Evolutionary conservation across 2,329 filamentous ascomycete species (phyloP).

Genomic region (Scytalidium lignicola): DNA sequence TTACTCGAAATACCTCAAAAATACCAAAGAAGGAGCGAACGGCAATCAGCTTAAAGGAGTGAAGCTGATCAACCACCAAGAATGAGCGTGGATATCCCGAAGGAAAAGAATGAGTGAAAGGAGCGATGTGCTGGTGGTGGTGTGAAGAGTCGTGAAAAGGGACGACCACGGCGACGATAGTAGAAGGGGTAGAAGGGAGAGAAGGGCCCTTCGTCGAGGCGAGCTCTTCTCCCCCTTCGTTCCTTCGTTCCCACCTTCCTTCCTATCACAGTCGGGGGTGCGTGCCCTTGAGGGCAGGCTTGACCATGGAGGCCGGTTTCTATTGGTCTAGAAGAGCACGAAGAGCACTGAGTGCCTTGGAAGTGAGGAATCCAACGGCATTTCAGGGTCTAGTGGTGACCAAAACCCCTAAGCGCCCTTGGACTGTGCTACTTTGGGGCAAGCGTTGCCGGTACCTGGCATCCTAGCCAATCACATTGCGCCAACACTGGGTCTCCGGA

Average conservation of each 20-base stretch:
- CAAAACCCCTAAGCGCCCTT: background rate
- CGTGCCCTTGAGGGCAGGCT: background rate
- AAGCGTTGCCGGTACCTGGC: background rate
- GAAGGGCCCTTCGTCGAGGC: background rate
- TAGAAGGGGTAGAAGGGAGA: constrained; percentile 6
- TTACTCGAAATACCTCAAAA: constrained; percentile 5
- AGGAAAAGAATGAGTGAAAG: constrained; percentile 20
- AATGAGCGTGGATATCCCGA: constrained; percentile 29
- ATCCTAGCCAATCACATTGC: background rate
- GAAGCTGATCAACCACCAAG: constrained; percentile 36
- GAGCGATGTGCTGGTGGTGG: constrained; percentile 5
- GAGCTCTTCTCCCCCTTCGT: background rate
- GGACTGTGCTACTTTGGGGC: background rate
- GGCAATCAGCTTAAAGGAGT: constrained; percentile 37
- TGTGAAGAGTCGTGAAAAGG: constrained; percentile 4
- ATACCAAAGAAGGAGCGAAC: constrained; percentile 30
- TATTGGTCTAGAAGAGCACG: background rate
- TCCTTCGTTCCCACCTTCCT: constrained; percentile 8
- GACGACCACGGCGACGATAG: background rate
- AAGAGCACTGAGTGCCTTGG: background rate
- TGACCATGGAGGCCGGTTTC: background rate
- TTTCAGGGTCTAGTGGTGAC: background rate
- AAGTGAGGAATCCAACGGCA: background rate
- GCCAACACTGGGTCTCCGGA: background rate
- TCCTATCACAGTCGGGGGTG: background rate